Evolutionary conservation across 192 early-diverging fungal genomes (phyloP).

Genomic region (Lobosporangium transversale): DNA sequence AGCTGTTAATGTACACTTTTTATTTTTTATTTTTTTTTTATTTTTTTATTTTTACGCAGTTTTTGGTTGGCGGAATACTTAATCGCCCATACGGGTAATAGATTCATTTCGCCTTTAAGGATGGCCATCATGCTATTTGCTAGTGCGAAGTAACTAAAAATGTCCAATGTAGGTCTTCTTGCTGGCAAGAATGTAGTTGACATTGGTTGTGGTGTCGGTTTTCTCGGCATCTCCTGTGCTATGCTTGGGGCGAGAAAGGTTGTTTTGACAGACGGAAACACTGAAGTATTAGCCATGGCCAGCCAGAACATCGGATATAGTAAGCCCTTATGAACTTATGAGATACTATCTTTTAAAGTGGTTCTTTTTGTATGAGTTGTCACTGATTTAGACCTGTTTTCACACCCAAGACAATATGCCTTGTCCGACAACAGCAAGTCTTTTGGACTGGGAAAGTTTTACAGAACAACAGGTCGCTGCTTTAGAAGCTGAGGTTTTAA

Average conservation of each 20-base stretch:
- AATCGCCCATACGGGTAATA: conserved; percentile 44
- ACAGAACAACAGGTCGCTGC: conserved; percentile 40
- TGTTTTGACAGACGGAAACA: conserved; percentile 41
- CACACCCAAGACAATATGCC: conserved; percentile 13
- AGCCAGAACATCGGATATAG: conserved; percentile 41
- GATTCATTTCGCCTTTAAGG: neutral
- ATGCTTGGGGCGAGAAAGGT: conserved; percentile 38
- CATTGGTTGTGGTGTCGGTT: conserved; percentile 48
- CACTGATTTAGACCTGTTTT: neutral
- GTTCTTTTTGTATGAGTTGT: no score
- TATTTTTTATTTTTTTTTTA: neutral
- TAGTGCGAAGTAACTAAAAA: neutral
- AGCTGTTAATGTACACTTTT: neutral
- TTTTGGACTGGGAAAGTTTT: conserved; percentile 51
- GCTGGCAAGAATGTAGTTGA: conserved; percentile 40
- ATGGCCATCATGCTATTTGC: neutral
- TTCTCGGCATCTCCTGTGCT: conserved; percentile 40
- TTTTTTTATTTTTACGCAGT: neutral
- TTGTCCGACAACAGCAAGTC: conserved; percentile 23
- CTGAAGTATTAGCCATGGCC: conserved; percentile 34
- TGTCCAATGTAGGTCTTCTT: conserved; percentile 10
- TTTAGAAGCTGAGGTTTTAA: conserved; percentile 34
- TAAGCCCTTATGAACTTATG: conserved; percentile 6
- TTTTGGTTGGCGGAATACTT: conserved; percentile 48
- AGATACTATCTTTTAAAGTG: no score